These are phyloP conservation scores for Trichoderma virens DNA, from an alignment of 495 filamentous ascomycete species.

Conservation along the genomic window DNA sequence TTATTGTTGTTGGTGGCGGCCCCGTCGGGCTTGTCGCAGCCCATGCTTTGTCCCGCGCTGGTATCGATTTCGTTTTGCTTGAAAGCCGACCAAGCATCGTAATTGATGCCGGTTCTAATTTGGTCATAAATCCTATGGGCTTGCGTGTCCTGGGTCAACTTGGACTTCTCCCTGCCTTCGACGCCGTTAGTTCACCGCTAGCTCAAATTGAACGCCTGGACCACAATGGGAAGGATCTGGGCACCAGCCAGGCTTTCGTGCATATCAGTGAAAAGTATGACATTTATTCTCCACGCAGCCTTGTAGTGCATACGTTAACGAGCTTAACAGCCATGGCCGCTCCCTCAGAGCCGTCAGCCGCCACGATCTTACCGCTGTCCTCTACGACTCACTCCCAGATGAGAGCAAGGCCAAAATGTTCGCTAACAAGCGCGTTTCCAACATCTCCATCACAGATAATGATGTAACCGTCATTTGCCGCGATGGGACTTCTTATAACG, in stretches of 20 bases:
- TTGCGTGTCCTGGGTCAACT: conserved; percentile 43
- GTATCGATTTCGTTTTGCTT: conserved; percentile 44
- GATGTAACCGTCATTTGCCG: conserved; percentile 26
- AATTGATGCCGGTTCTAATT: conserved; percentile 33
- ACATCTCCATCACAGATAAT: conserved; percentile 18
- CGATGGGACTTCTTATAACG: conserved; percentile 34
- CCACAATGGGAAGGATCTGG: too few species aligned
- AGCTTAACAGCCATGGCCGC: conserved; percentile 10
- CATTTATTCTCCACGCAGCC: too few species aligned
- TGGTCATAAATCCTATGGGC: conserved; percentile 16
- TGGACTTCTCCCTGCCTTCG: conserved; percentile 26
- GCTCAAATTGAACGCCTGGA: too few species aligned
- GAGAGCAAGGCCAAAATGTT: conserved; percentile 23
- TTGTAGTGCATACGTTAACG: too few species aligned
- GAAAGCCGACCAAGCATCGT: conserved; percentile 31
- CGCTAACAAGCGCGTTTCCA: conserved; percentile 25
- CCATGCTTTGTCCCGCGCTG: conserved; percentile 31
- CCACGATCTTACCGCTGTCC: conserved; percentile 24
- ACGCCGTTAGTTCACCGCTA: too few species aligned
- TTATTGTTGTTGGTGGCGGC: conserved; percentile 47
- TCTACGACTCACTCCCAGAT: conserved; percentile 31
- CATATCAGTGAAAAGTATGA: too few species aligned
- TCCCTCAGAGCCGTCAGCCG: conserved; percentile 23
- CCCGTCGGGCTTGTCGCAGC: conserved; percentile 44
- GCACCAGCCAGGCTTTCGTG: too few species aligned